phyloP scores from a whole-genome alignment of 768 basidiomycete genomes.

The Pulveroboletus sp. region DNA sequence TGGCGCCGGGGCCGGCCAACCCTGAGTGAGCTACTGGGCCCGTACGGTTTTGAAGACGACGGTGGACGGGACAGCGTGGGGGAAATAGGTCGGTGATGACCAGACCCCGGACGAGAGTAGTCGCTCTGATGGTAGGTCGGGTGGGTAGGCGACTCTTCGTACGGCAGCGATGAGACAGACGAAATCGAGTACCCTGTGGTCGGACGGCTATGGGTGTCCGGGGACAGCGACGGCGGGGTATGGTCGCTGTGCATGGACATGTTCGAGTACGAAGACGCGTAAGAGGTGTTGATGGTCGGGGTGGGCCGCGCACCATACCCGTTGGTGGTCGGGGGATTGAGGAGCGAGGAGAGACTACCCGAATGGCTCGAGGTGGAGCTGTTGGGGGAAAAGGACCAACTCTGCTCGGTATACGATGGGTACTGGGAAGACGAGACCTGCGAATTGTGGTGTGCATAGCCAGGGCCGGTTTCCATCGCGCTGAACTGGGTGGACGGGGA shows the following conservation, averaged over 20 bases:
- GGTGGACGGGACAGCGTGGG: slow-evolving; percentile 65
- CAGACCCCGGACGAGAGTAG: slow-evolving; percentile 70
- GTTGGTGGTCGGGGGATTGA: slow-evolving; percentile 57
- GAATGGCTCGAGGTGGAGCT: slow-evolving; percentile 59
- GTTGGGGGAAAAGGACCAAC: slow-evolving; percentile 47
- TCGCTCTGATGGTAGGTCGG: slow-evolving; percentile 42
- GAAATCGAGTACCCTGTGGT: slow-evolving; percentile 84
- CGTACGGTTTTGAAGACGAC: slow-evolving; percentile 58
- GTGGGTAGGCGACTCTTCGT: slow-evolving; percentile 50
- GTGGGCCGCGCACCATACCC: slow-evolving; percentile 49
- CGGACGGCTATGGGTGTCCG: slow-evolving; percentile 67
- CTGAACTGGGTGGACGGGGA: slow-evolving; percentile 48
- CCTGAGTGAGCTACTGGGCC: slow-evolving; percentile 50
- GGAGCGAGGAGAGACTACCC: slow-evolving; percentile 69
- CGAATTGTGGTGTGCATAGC: slow-evolving; percentile 28
- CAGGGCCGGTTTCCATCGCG: slow-evolving; percentile 33
- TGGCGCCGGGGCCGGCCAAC: slow-evolving; percentile 73
- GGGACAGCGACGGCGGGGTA: slow-evolving; percentile 67
- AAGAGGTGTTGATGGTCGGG: slow-evolving; percentile 70
- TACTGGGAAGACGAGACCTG: slow-evolving; percentile 53
- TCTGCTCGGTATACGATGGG: slow-evolving; percentile 53
- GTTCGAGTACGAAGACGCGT: slow-evolving; percentile 60
- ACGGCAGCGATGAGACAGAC: slow-evolving; percentile 71
- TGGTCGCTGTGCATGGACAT: slow-evolving; percentile 66
- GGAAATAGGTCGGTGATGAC: slow-evolving; percentile 61